Conservation (phyloP, 169 alveolate genomes). For the Plasmodium adleri region DNA sequence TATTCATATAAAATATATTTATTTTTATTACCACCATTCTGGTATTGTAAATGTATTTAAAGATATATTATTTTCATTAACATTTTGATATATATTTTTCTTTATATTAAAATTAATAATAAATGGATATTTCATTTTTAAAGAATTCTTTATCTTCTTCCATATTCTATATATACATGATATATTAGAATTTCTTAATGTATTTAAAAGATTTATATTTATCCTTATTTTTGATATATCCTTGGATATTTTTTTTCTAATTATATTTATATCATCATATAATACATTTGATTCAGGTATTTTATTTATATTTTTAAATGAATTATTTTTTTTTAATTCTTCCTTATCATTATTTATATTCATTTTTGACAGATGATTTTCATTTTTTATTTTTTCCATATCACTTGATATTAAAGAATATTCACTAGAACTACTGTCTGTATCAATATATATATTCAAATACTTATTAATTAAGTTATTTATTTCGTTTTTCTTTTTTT, state of each 20-base stretch:
- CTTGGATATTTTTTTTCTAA: constrained; percentile 17
- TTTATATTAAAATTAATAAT: constrained; percentile 52
- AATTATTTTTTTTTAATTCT: background rate
- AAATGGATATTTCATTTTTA: constrained; percentile 50
- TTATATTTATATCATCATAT: too few relatives aligned
- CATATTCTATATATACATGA: constrained; percentile 25
- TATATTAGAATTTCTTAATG: constrained; percentile 34
- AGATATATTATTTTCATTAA: constrained; percentile 3
- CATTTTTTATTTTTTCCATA: constrained; percentile 1
- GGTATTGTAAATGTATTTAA: constrained; percentile 46
- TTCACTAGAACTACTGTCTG: constrained; percentile 28
- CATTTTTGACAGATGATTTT: background rate
- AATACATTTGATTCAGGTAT: background rate
- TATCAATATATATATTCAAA: constrained; percentile 24
- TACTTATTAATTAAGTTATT: constrained; percentile 42
- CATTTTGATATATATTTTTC: constrained; percentile 14
- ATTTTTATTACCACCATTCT: constrained; percentile 19
- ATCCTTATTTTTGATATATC: constrained; percentile 56
- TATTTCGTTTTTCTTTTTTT: constrained; percentile 51
- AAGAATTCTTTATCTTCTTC: constrained; percentile 47
- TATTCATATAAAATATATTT: constrained; percentile 1
- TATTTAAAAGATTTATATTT: constrained; percentile 29
- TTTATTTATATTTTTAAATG: background rate
- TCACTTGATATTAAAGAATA: constrained; percentile 42
- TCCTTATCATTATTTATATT: constrained; percentile 15